phyloP scores from a whole-genome alignment of 176 grass and related monocot species.

The Triticum urartu region DNA sequence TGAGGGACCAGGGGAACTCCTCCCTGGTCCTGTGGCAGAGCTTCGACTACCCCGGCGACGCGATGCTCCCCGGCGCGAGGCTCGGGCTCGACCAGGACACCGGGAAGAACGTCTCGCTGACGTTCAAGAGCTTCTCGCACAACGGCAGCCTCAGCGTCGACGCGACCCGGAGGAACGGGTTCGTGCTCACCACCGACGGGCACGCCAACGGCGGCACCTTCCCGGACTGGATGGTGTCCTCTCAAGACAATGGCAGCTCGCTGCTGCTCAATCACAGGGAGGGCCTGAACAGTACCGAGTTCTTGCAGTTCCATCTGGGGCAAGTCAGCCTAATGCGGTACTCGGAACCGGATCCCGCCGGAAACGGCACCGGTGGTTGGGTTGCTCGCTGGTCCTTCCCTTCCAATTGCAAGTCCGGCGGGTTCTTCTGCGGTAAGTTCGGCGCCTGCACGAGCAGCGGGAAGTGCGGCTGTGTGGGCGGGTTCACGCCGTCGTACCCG shows the following conservation, averaged over 20 bases:
- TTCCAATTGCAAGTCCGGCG: constrained; percentile 34
- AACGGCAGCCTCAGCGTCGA: constrained; percentile 42
- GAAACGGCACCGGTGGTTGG: background rate
- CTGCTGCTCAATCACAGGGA: constrained; percentile 1
- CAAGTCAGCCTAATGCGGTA: constrained; percentile 27
- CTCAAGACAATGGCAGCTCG: constrained; percentile 3
- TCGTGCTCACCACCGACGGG: constrained; percentile 37
- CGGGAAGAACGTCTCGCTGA: constrained; percentile 31
- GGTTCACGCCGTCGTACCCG: constrained; percentile 23
- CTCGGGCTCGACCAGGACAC: constrained; percentile 38
- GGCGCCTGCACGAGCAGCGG: constrained; percentile 12
- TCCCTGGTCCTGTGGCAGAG: constrained; percentile 40
- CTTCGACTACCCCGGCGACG: constrained; percentile 42
- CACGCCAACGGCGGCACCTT: background rate
- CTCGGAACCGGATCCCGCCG: background rate
- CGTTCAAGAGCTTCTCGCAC: background rate
- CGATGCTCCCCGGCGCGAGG: constrained; percentile 41
- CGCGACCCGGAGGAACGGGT: background rate
- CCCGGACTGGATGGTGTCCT: constrained; percentile 45
- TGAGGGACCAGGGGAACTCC: constrained; percentile 8
- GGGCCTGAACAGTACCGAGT: background rate
- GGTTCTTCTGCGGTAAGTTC: constrained; percentile 41
- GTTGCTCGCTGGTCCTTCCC: constrained; percentile 32
- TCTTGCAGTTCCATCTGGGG: constrained; percentile 29
- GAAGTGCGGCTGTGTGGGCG: constrained; percentile 28